Base-by-base conservation (phyloP, 768 basidiomycete species). In the Auricularia cornea region DNA sequence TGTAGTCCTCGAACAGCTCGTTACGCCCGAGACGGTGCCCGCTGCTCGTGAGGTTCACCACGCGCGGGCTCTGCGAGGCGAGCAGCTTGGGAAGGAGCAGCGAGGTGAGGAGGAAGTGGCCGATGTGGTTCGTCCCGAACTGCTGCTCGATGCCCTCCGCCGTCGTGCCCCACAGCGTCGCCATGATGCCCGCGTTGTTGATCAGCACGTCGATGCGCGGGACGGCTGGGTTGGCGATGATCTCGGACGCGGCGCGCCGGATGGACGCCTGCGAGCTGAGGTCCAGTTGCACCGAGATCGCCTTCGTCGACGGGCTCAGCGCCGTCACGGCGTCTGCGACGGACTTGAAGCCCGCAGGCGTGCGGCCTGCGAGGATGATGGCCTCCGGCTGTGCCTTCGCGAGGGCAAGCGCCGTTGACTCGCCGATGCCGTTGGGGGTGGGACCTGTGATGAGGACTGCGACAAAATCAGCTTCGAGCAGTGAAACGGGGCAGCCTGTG, bases 91-190 rank as follows among this genome's bases (percentile, higher is more conserved):
- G 63, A 12, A 60, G 20, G 29, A 64, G 63, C 10, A 64, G 33
- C 29, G 51, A 40, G 26, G 40, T 63, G 59, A 66, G 51, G 29
- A 57, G 51, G 60, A 33, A 64, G 32, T 56, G 56, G 0, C 64
- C 65, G 23, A 66, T 35, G 31, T 35, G 44, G 38, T 67, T 67
- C n/a, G 62, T 59, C 18, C 59, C 66, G 40, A 65, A 67, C 33
- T 66, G 65, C 35, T 59, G 54, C 54, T 57, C 54, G 0, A 28
- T 16, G 10, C 54, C 54, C 10, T 57, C 54, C 26, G 26, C 54
- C 4, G 4, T 57, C 26, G 10, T 26, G 18, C 30, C 30, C 11
- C 8, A 31, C 30, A 26, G 54, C 54, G 28, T 31, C 18, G 54
- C 54, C 54, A 57, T 57, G 30, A 57, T 57, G 41, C 61, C 61